phyloP scores from a whole-genome alignment of 805 yeast genomes.

The Sungouiella blattae region DNA sequence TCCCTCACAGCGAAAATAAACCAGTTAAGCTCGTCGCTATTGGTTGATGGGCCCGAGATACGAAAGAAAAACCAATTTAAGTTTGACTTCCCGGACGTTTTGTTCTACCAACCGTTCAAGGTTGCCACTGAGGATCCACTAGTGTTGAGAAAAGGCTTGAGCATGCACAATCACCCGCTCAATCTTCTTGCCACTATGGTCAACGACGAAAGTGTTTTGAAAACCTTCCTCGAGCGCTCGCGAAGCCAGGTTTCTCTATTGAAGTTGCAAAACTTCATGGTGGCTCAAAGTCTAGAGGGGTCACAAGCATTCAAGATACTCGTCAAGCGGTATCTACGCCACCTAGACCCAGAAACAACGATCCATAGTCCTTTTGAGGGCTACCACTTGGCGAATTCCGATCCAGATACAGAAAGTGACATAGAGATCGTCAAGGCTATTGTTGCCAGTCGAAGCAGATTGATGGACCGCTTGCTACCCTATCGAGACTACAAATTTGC shows the following conservation, averaged over 20 bases:
- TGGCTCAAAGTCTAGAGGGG: constrained; percentile 7
- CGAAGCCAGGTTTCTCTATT: constrained; percentile 1
- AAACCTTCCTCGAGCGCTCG: constrained; percentile 3
- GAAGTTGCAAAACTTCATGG: constrained; percentile 8
- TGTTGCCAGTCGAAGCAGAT: constrained; percentile 9
- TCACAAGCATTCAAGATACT: constrained; percentile 6
- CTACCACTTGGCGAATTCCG: constrained; percentile 1
- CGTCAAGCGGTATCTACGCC: constrained; percentile 3
- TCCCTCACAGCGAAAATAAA: neutral
- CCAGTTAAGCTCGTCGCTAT: neutral
- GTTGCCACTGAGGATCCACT: constrained; percentile 9
- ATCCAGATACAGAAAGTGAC: neutral
- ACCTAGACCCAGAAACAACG: constrained; percentile 2
- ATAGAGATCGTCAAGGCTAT: constrained; percentile 12
- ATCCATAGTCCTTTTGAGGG: constrained; percentile 10
- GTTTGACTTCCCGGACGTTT: constrained; percentile 5
- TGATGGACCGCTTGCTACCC: constrained; percentile 8
- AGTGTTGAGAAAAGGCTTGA: constrained; percentile 8
- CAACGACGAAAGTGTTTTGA: constrained; percentile 6
- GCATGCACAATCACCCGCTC: constrained; percentile 6
- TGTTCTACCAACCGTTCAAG: constrained; percentile 11
- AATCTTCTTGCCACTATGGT: constrained; percentile 8
- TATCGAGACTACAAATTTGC: constrained; percentile 9
- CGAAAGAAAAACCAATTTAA: neutral
- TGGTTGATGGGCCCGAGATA: neutral